Percentiles rank a stretch among this genome's conserved stretches.
phyloP scores from a whole-genome alignment of 306 rosid species.

The Corylus heterophylla region DNA sequence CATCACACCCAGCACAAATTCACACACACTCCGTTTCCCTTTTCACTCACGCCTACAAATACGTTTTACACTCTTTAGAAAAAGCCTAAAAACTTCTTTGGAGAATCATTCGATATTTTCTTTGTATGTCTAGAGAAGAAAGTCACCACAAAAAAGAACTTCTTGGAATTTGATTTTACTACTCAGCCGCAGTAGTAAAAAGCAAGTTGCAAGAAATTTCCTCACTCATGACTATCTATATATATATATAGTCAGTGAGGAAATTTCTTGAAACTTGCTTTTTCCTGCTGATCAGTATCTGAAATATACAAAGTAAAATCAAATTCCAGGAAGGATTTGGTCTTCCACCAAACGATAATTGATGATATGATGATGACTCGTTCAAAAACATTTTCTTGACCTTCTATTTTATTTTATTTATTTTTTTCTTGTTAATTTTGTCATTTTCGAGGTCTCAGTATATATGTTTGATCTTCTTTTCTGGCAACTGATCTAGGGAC shows the following conservation, averaged over 20 bases:
- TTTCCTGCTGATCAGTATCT: too few relatives aligned
- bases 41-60: constrained; percentile 65
- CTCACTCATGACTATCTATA: not conserved
- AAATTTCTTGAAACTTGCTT: too few relatives aligned
- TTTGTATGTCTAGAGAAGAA: constrained; percentile 43
- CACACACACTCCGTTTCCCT: constrained; percentile 58
- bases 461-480: not conserved
- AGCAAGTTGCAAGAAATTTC: too few relatives aligned
- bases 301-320: too few relatives aligned
- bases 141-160: constrained; percentile 44
- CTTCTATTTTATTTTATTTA: not conserved
- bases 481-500: not conserved
- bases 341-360: not conserved
- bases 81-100: constrained; percentile 54
- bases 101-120: constrained; percentile 42
- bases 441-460: not conserved
- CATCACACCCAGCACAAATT: constrained; percentile 68
- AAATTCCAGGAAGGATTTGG: constrained; percentile 1
- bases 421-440: not conserved
- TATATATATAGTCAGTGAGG: too few relatives aligned
- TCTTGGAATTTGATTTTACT: constrained; percentile 47
- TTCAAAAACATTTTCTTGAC: constrained; percentile 14
- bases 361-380: not conserved
- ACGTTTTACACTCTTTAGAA: constrained; percentile 61
- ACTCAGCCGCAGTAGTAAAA: too few relatives aligned